A percentile compares a stretch with the other conserved stretches of the same genome.
phyloP scores from a whole-genome alignment of 352 stramenopile genomes.

The Phytophthora podocarpi region DNA sequence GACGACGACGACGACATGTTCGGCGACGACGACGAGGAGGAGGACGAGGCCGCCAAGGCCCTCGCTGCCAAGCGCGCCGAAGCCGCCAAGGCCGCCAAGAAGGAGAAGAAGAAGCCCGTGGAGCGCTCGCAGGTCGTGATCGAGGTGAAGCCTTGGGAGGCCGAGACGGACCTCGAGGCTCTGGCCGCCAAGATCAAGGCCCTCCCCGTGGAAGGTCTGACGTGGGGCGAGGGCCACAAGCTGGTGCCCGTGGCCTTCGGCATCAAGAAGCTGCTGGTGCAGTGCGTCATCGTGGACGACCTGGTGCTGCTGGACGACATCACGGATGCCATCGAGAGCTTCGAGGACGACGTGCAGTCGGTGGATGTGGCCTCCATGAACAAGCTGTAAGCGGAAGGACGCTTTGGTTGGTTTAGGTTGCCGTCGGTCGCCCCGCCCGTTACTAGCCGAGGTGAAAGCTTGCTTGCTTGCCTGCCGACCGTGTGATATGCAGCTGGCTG shows the following conservation, averaged over 20 bases:
- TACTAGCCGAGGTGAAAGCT: slow-evolving; percentile 18
- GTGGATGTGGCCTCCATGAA: slow-evolving; percentile 90
- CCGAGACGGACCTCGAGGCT: slow-evolving; percentile 74
- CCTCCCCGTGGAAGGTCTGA: slow-evolving; percentile 69
- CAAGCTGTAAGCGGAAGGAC: slow-evolving; percentile 86
- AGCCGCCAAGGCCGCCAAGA: slow-evolving; percentile 59
- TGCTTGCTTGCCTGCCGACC: not conserved
- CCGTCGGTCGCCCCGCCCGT: not conserved
- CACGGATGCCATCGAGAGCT: slow-evolving; percentile 77
- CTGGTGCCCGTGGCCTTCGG: slow-evolving; percentile 84
- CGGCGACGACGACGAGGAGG: slow-evolving; percentile 63
- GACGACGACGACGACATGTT: slow-evolving; percentile 72
- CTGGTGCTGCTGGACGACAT: slow-evolving; percentile 84
- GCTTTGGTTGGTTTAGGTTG: too few relatives aligned
- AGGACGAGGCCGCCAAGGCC: slow-evolving; percentile 59
- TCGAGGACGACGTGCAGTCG: slow-evolving; percentile 87
- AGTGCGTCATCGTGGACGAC: slow-evolving; percentile 84
- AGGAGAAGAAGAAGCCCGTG: slow-evolving; percentile 70
- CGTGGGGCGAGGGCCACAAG: slow-evolving; percentile 85
- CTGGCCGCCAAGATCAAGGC: slow-evolving; percentile 81
- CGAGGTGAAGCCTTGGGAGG: slow-evolving; percentile 68
- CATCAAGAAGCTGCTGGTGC: slow-evolving; percentile 87
- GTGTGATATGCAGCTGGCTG: too few relatives aligned
- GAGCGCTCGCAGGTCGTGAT: slow-evolving; percentile 70
- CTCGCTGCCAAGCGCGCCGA: slow-evolving; percentile 59